A percentile compares a stretch with the other conserved stretches of the same genome.
These are phyloP conservation scores for Halteria grandinella DNA, from an alignment of 73 alveolate species.

Conservation along the genomic window DNA sequence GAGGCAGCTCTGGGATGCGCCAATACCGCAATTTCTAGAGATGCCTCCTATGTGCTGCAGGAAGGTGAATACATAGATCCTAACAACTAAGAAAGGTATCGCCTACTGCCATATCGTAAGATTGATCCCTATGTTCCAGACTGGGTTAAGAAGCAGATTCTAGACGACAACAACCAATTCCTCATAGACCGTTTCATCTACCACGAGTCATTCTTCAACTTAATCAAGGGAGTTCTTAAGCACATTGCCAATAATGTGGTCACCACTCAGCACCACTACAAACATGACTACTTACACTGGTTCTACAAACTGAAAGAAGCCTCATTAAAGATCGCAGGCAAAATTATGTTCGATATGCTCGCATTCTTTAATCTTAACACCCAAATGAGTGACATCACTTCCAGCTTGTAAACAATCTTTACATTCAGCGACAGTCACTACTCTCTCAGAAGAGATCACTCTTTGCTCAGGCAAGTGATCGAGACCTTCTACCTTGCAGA, in stretches of 20 bases:
- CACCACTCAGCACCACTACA: constrained; percentile 19
- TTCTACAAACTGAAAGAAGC: constrained; percentile 23
- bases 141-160: constrained; percentile 13
- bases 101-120: constrained; percentile 25
- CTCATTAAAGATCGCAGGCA: constrained; percentile 11
- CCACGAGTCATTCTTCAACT: constrained; percentile 23
- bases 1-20: constrained; percentile 58
- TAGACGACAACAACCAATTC: constrained; percentile 10
- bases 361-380: constrained; percentile 19
- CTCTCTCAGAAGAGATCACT: background rate
- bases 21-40: constrained; percentile 70
- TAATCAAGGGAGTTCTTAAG: constrained; percentile 3
- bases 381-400: constrained; percentile 13
- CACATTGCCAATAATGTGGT: constrained; percentile 20
- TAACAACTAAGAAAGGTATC: no score
- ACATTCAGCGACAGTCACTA: constrained; percentile 34
- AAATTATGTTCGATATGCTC: constrained; percentile 29
- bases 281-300: background rate
- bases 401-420: constrained; percentile 13
- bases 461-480: background rate
- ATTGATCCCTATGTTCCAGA: constrained; percentile 22
- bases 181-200: constrained; percentile 21
- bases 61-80: background rate
- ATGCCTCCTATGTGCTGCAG: constrained; percentile 9
- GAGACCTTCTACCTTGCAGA: background rate